Evolutionary conservation across 2,329 filamentous ascomycete species (phyloP), one percentile per base, ranked within the genome.

Genomic region (Pseudogymnoascus sp.): DNA sequence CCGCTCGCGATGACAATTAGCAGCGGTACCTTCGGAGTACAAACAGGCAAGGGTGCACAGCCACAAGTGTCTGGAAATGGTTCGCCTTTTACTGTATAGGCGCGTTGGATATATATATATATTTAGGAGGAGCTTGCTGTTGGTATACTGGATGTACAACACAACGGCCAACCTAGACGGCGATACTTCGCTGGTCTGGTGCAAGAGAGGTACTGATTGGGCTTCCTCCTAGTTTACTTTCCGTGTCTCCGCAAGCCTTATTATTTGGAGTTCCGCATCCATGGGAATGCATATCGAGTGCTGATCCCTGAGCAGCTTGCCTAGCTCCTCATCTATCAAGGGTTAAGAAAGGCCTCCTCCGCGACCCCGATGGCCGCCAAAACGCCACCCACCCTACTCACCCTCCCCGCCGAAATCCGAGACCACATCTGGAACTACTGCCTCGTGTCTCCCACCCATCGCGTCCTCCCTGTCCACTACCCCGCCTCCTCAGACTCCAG

Each of bases 381-480:
- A 31, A 31, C 16, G 8, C 46, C 46, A 53, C 23, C 28, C 25
- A 53, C 40, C 4, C 60, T 67, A 1, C 62, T 67, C 11, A 53
- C 28, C 6, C 44, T 68, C 14, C 65, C 66, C 1, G 16, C 7
- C 2, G 65, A 67, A 60, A 31, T 66, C 21, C 64, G 63, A 21
- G 36, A 64, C 8, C 53, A 21, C 1, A 68, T 67, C n/a, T 67
- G 40, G 61, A 36, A 14, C 7, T 44, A 64, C 25, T 53, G 14
- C 5, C 23, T 53, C 46, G 23, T 31, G 2, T 53, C 46, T 5
- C 46, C 46, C 25, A 53, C 46, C 25, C 25, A n/a, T 1, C 46
- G 46, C 23, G 5, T 53, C 23, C 14, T 53, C 23, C 46, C 46
- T 1, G 25, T 31, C n/a, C n/a, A 16, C 23, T 16, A 11, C 23